A percentile compares a stretch with the other conserved stretches of the same genome.
Evolutionary conservation across 192 early-diverging fungal species (phyloP).

Genomic region (Coemansia guatemalensis): DNA sequence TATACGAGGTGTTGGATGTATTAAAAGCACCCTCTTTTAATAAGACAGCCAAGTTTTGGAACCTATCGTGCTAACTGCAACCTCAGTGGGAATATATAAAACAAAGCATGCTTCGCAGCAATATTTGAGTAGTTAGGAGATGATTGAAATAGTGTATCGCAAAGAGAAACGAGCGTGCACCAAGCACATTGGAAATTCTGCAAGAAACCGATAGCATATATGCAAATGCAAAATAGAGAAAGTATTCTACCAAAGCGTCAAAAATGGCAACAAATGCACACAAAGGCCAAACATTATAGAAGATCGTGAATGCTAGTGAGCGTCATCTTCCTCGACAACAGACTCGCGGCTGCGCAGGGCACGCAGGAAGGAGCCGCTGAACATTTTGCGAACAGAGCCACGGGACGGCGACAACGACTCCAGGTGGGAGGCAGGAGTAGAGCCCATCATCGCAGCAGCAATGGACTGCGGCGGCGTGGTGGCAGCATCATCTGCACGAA

Average conservation of each 20-base stretch:
- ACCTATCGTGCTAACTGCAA: no score
- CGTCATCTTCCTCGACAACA: slow-evolving; percentile 27
- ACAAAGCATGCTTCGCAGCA: no score
- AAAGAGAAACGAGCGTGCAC: no score
- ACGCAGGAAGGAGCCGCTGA: slow-evolving; percentile 47
- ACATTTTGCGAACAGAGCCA: slow-evolving; percentile 49
- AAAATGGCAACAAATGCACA: slow-evolving; percentile 16
- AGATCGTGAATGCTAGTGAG: neutral
- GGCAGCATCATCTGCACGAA: slow-evolving; percentile 2
- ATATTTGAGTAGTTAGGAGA: no score
- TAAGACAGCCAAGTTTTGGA: no score
- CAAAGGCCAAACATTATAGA: neutral
- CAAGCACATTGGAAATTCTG: no score
- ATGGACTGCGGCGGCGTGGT: slow-evolving; percentile 20
- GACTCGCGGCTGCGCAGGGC: slow-evolving; percentile 50
- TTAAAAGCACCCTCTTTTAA: no score
- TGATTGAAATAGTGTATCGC: no score
- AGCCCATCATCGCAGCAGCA: slow-evolving; percentile 28
- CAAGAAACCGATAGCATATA: neutral
- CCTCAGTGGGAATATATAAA: no score
- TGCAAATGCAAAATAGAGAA: neutral
- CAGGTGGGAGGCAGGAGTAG: slow-evolving; percentile 5
- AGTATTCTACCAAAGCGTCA: neutral
- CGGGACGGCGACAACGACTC: slow-evolving; percentile 11
- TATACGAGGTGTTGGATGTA: no score